Conservation (phyloP, 345 rosid genomes). For the Heritiera littoralis region DNA sequence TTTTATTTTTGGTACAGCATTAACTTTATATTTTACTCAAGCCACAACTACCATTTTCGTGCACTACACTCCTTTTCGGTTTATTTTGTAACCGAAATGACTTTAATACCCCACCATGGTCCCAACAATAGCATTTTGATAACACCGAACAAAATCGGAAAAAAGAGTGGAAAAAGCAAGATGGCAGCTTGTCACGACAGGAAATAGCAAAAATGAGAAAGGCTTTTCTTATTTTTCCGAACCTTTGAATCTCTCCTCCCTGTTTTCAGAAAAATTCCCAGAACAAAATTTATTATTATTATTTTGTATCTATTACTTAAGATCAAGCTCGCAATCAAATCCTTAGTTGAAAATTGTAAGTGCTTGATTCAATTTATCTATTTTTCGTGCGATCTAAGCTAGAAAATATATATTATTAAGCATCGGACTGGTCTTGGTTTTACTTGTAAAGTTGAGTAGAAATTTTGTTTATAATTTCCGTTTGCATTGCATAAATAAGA, state of each 20-base stretch:
- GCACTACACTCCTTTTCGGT: not conserved
- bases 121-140: not conserved
- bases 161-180: slow-evolving; percentile 17
- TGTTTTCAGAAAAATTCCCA: not conserved
- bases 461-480: not conserved
- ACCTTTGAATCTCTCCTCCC: not conserved
- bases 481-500: slow-evolving; percentile 14
- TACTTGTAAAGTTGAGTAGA: not conserved
- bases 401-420: not conserved
- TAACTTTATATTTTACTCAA: too few species aligned
- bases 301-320: not conserved
- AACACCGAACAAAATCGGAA: not conserved
- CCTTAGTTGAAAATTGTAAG: slow-evolving; percentile 21
- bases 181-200: slow-evolving; percentile 26
- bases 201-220: slow-evolving; percentile 7
- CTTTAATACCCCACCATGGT: not conserved
- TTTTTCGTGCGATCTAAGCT: slow-evolving; percentile 13
- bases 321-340: not conserved
- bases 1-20: too few species aligned
- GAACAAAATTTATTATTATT: not conserved
- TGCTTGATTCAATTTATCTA: not conserved
- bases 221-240: not conserved
- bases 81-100: not conserved
- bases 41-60: not conserved
- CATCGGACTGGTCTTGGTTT: not conserved